Base-by-base conservation (phyloP, 2,329 filamentous ascomycete genomes). In the Gaeumannomyces tritici region DNA sequence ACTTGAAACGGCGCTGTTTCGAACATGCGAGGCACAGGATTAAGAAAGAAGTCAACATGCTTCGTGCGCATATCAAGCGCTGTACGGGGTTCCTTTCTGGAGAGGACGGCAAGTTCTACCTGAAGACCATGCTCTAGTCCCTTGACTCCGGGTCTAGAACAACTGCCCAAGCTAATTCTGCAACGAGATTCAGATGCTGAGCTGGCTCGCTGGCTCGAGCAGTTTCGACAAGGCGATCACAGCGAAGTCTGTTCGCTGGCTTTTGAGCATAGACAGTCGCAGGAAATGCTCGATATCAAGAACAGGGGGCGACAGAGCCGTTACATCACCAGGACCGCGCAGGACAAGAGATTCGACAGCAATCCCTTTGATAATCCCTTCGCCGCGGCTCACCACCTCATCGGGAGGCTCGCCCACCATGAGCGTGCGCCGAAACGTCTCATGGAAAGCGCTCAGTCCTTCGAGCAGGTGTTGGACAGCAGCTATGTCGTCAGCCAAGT, bases 381-480 rank as follows among this genome's bases (percentile, higher is more conserved):
- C 62, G 62, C 64, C 4, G 55, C 59, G 3, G 69, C 75, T 6
- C 68, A 70, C 5, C 80, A 83, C 65, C 71, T 72, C 42, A 67
- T 83, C 9, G 79, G 80, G 2, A 72, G 79, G 0, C 66, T 83
- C 2, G 75, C 75, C n/a, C 69, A 77, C 27, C 76, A 77, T 61
- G 67, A 78, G 2, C 73, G 77, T 12, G 74, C 75, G 1, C 69
- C 73, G 0, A 70, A 71, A 4, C 65, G 74, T 11, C 70, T 83
- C 0, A 59, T 81, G 1, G 65, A 70, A 8, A 72, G 75, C 60
- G 67, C 70, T 13, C 13, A 26, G 26, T 54, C 26, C 35, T 21
- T 60, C 33, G n/a, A 29, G 35, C 8, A 18, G 2, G 26, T 60
- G 33, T 51, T 27, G 35, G 35, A 60, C 5, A 60, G 47, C 31